phyloP scores from a whole-genome alignment of 148 eudicot genomes.

The Rhododendron molle region DNA sequence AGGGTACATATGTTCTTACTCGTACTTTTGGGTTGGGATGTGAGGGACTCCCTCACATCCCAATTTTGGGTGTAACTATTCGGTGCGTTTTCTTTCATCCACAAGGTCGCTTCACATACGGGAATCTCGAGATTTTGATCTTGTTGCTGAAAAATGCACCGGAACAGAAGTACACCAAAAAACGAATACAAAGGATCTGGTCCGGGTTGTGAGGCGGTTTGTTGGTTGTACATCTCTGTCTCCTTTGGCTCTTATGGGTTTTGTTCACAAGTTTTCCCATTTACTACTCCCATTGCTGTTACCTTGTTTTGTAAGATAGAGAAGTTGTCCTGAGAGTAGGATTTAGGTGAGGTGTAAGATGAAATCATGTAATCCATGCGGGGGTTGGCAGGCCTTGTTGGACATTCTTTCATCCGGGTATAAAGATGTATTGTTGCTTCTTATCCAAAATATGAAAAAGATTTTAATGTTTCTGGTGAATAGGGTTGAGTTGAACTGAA shows the following conservation, averaged over 20 bases:
- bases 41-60: neutral
- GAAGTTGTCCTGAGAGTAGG: neutral
- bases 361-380: neutral
- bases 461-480: neutral
- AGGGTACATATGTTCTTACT: neutral
- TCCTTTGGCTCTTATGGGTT: neutral
- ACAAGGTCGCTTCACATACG: neutral
- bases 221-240: neutral
- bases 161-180: neutral
- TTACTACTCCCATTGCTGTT: slow-evolving; percentile 4
- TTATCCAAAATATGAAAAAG: neutral
- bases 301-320: slow-evolving; percentile 33
- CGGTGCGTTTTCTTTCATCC: neutral
- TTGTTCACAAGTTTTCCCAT: neutral
- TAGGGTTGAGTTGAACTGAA: neutral
- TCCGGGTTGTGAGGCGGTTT: neutral
- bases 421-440: neutral
- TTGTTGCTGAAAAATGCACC: neutral
- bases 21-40: neutral
- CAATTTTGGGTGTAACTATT: neutral
- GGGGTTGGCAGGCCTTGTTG: neutral
- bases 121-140: neutral
- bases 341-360: slow-evolving; percentile 18
- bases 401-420: slow-evolving; percentile 15
- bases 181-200: neutral